phyloP scores from a whole-genome alignment of 108 stramenopile species.

The Skeletonema costatum region DNA sequence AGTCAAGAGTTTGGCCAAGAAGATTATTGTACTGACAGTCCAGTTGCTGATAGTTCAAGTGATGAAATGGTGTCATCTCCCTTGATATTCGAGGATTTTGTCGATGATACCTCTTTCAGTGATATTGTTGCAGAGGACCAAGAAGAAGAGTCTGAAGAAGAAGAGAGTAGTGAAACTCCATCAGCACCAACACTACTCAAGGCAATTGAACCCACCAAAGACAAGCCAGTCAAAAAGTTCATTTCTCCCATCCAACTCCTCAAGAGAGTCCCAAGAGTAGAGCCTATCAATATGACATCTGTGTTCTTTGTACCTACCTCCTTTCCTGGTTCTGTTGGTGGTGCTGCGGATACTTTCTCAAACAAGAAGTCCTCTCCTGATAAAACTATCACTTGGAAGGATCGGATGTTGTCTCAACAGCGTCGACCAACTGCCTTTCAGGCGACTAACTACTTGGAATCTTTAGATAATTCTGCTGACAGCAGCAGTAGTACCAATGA shows the following conservation, averaged over 20 bases:
- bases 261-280: not conserved
- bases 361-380: not conserved
- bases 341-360: not conserved
- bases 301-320: not conserved
- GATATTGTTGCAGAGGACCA: not conserved
- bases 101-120: not conserved
- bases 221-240: not conserved
- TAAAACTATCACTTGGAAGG: not conserved
- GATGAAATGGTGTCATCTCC: not conserved
- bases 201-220: not conserved
- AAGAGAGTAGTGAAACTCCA: not conserved
- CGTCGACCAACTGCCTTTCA: constrained; percentile 1
- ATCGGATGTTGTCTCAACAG: not conserved
- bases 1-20: no score
- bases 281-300: not conserved
- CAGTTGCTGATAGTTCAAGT: no score
- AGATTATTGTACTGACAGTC: no score
- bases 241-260: not conserved
- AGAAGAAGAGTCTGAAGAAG: not conserved
- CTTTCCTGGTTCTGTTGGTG: no score
- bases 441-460: not conserved
- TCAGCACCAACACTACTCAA: not conserved
- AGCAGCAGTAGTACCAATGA: not conserved
- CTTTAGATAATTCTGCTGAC: not conserved
- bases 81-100: not conserved